Evolutionary conservation across 345 rosid genomes (phyloP), one percentile per base, ranked within the genome.

Genomic region (Murraya koenigii): DNA sequence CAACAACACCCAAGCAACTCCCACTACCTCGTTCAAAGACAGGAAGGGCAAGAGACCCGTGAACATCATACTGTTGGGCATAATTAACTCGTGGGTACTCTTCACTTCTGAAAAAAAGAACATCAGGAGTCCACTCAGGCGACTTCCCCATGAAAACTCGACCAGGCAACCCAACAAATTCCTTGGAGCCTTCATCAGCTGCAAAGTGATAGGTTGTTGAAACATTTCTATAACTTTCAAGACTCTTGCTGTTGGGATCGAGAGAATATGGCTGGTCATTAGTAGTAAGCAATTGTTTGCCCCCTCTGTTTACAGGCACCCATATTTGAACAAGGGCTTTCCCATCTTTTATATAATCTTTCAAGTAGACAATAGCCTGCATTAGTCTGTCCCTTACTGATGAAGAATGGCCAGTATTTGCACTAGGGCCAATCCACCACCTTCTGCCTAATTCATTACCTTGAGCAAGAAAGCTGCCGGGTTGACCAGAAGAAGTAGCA

Each of bases 81-180:
- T 82, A 77, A 70, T 20, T 65, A 76, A 88, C 86, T 2, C 97
- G 97, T 0, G 91, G 97, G 81, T 95, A 95, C 82, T 95, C 97
- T 49, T 87, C 89, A 11, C 81, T 83, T 69, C 80, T 78, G 73
- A 95, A 95, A 84, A 84, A 93, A 38, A 95, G 90, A 80, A 93
- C 98, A 88, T 95, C 98, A 64, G 97, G 98, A 36, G 98, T 95
- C 91, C 95, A 95, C 84, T 95, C 98, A 8, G 98, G 97, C 80
- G 93, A 75, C 85, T 88, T 88, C 82, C 84, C 87, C 80, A 89
- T 80, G 88, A 78, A 95, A 47, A 93, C 97, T 25, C 97, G 93
- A 80, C 97, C 95, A 0, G 94, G 98, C 81, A 95, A 85, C 75
- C 97, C 98, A 47, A 84, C 82, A 7, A 85, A 79, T 19, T 90